phyloP scores from a whole-genome alignment of 345 rosid species.

The Populus deltoides region DNA sequence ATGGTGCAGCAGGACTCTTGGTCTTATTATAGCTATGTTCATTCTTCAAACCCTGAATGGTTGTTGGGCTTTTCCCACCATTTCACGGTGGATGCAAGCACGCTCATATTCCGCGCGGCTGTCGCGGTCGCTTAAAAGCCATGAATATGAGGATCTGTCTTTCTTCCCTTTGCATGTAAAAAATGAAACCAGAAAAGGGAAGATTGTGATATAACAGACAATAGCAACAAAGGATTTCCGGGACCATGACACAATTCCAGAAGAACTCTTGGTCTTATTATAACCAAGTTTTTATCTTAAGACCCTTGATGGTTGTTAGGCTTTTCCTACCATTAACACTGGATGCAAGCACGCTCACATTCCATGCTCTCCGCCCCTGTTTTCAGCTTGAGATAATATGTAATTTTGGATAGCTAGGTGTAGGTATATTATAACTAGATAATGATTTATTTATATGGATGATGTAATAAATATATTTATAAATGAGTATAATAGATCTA shows the following conservation, averaged over 20 bases:
- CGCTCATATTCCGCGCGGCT: conserved; percentile 67
- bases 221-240: conserved; percentile 38
- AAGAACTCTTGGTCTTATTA: conserved; percentile 72
- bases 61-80: conserved; percentile 84
- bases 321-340: conserved; percentile 83
- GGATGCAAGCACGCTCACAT: conserved; percentile 72
- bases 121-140: conserved; percentile 1
- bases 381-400: too few relatives aligned
- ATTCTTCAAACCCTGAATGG: conserved; percentile 80
- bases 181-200: not conserved
- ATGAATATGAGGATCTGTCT: not conserved
- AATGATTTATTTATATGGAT: too few relatives aligned
- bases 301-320: conserved; percentile 78
- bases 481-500: accelerated
- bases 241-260: conserved; percentile 83
- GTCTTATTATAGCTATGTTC: conserved; percentile 75
- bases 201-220: not conserved
- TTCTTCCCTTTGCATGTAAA: too few relatives aligned
- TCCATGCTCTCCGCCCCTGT: conserved; percentile 56
- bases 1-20: conserved; percentile 85
- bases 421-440: accelerated
- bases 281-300: conserved; percentile 72
- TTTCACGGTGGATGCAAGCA: conserved; percentile 69
- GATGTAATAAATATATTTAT: too few relatives aligned
- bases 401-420: too few relatives aligned